These are phyloP conservation scores for Globisporangium radiosum DNA, from an alignment of 352 stramenopile genomes.

Conservation along the genomic window DNA sequence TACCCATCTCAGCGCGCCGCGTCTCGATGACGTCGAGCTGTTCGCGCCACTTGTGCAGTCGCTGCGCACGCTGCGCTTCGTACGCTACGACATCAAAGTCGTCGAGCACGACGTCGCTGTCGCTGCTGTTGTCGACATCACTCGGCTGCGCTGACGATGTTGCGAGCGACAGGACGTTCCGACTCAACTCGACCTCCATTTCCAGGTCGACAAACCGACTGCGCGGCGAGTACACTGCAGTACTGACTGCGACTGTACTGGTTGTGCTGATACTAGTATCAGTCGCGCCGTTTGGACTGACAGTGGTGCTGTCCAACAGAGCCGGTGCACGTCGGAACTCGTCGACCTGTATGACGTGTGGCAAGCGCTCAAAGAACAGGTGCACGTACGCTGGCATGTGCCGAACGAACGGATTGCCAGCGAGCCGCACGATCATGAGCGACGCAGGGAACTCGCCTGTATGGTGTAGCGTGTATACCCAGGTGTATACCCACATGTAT, in stretches of 20 bases:
- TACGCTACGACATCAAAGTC: slow-evolving; percentile 28
- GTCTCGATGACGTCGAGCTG: slow-evolving; percentile 44
- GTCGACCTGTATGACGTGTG: slow-evolving; percentile 53
- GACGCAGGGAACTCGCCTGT: slow-evolving; percentile 45
- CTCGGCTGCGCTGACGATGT: slow-evolving; percentile 1
- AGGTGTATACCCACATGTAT: neutral
- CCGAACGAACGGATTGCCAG: slow-evolving; percentile 49
- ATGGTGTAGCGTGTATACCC: too few species aligned
- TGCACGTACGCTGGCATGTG: slow-evolving; percentile 52
- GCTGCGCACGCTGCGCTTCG: slow-evolving; percentile 33
- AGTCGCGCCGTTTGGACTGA: neutral
- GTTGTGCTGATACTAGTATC: neutral
- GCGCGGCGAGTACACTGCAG: slow-evolving; percentile 17
- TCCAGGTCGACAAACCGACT: slow-evolving; percentile 29
- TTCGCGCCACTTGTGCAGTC: slow-evolving; percentile 44
- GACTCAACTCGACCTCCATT: slow-evolving; percentile 27
- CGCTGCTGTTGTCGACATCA: slow-evolving; percentile 5
- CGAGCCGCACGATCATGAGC: slow-evolving; percentile 43
- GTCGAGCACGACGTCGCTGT: slow-evolving; percentile 11
- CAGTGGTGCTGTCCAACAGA: neutral
- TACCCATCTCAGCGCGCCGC: slow-evolving; percentile 28
- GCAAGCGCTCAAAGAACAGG: slow-evolving; percentile 55
- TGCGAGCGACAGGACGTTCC: slow-evolving; percentile 15
- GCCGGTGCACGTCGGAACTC: slow-evolving; percentile 28
- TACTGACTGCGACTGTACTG: neutral